These are phyloP conservation scores for Lodderomyces parapsilosis DNA, from an alignment of 1,139 yeast genomes.

Conservation along the genomic window DNA sequence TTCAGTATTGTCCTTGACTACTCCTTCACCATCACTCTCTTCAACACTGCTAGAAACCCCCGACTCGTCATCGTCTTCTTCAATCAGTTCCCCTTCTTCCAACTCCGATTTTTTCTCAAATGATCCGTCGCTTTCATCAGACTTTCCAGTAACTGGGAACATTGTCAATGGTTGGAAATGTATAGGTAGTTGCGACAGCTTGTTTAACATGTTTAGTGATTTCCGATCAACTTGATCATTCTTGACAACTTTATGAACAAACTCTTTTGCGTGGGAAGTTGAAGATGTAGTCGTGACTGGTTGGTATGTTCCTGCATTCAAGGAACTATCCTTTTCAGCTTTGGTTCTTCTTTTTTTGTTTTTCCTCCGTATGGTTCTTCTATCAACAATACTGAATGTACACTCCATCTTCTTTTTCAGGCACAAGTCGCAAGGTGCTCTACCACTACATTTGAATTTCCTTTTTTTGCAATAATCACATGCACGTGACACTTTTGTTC, in stretches of 20 bases:
- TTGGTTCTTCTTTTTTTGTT: slow-evolving; percentile 13
- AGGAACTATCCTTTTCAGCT: not conserved
- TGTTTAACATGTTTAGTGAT: slow-evolving; percentile 10
- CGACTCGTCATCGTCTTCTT: not conserved
- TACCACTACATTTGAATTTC: slow-evolving; percentile 34
- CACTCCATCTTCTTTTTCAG: slow-evolving; percentile 24
- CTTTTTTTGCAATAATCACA: slow-evolving; percentile 40
- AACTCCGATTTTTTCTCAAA: not conserved
- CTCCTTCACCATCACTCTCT: not conserved
- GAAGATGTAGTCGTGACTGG: not conserved
- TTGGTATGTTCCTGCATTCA: not conserved
- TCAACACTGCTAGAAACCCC: not conserved
- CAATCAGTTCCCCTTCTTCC: not conserved
- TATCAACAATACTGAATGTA: slow-evolving; percentile 25
- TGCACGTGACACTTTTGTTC: slow-evolving; percentile 36
- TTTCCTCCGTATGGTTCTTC: slow-evolving; percentile 16
- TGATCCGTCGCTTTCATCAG: not conserved
- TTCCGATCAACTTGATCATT: slow-evolving; percentile 12
- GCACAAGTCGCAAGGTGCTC: slow-evolving; percentile 28
- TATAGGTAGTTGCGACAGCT: slow-evolving; percentile 10
- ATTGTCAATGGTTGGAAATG: slow-evolving; percentile 14
- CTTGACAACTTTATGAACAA: slow-evolving; percentile 4
- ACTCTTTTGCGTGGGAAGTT: not conserved
- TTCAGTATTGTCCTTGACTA: too few species aligned
- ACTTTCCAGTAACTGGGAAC: slow-evolving; percentile 12